A percentile compares a stretch with the other conserved stretches of the same genome.
phyloP scores from a whole-genome alignment of 495 filamentous ascomycete species.

The Lasiosphaeria miniovina region DNA sequence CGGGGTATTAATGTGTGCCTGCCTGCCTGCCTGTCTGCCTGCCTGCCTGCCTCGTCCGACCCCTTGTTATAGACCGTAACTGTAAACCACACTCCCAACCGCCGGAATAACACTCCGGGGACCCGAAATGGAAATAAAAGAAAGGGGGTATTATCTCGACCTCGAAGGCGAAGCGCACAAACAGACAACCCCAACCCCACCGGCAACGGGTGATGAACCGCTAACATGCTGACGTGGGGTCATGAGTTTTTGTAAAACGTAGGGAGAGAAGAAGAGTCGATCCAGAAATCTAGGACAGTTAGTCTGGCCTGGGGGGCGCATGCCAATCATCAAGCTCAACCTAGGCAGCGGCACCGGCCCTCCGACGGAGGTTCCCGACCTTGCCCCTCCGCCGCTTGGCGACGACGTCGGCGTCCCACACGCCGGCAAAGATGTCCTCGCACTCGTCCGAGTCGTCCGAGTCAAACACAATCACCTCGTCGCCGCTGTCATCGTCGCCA shows the following conservation, averaged over 20 bases:
- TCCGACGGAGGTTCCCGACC: slow-evolving; percentile 27
- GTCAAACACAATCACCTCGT: slow-evolving; percentile 67
- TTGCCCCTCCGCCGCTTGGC: slow-evolving; percentile 60
- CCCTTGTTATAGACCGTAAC: no score
- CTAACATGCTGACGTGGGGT: no score
- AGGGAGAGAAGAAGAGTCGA: no score
- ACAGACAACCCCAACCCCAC: no score
- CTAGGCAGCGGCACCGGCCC: not conserved
- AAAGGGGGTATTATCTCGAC: not conserved
- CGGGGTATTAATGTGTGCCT: no score
- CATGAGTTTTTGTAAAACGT: no score
- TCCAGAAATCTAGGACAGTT: no score
- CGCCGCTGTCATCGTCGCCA: slow-evolving; percentile 13
- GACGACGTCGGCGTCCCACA: slow-evolving; percentile 74
- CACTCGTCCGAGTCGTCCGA: slow-evolving; percentile 92
- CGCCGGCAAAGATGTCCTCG: slow-evolving; percentile 85
- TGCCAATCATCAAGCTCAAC: not conserved
- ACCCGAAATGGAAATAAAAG: not conserved
- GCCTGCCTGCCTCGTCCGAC: no score
- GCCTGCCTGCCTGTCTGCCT: no score
- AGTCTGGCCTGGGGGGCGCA: no score
- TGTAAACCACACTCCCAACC: not conserved
- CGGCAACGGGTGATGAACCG: no score
- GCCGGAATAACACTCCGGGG: not conserved
- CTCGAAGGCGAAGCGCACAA: not conserved